Base-by-base conservation (phyloP, 1,284 basidiomycete species). In the Limonomyces culmigenus region DNA sequence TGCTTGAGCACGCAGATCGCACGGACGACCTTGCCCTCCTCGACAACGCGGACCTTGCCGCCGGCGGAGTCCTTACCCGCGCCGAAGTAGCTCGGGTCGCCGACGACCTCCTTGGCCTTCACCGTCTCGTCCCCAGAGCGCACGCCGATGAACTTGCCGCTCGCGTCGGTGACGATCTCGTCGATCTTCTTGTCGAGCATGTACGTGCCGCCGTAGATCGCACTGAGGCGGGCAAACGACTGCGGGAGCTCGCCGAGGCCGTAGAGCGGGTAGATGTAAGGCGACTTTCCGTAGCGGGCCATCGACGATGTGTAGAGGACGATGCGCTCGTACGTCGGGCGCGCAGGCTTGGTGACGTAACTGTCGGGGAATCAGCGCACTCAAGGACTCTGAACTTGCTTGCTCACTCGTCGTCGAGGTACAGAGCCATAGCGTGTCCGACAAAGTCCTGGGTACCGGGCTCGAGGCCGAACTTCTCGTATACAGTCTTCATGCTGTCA, bases 171-270 rank as follows among this genome's bases (percentile, higher is more conserved):
- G 42, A 96, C 80, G 49, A 98, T 89, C 55, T 87, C 75, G 45
- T 96, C 79, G 48, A 96, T 83, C 40, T 68, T 68, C 64, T 98
- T 98, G 68, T 97, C 91, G 40, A 99, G 80, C 95, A 99, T 99
- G 65, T 98, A 99, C 13, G 95, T 99, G 37, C 95, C 95, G 38
- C 95, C 95, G 55, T 99, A 97, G 55, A 99, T 97, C 47, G 95
- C 95, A 45, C 86, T 92, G 39, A 97, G 70, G 53, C 95, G 89
- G 13, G 95, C 95, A 52, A 99, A 99, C 2, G 93, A 89, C 55
- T 99, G 95, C 15, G 95, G 95, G 35, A 99, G 80, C 59, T 99
- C 95, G 47, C 95, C 95, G 36, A 99, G 83, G 45, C 95, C 95
- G 59, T 98, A 99, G 37, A 97, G 73, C 12, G 95, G 95, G 65